Evolutionary conservation across 768 basidiomycete species (phyloP).

Genomic region (Tulasnella calospora): DNA sequence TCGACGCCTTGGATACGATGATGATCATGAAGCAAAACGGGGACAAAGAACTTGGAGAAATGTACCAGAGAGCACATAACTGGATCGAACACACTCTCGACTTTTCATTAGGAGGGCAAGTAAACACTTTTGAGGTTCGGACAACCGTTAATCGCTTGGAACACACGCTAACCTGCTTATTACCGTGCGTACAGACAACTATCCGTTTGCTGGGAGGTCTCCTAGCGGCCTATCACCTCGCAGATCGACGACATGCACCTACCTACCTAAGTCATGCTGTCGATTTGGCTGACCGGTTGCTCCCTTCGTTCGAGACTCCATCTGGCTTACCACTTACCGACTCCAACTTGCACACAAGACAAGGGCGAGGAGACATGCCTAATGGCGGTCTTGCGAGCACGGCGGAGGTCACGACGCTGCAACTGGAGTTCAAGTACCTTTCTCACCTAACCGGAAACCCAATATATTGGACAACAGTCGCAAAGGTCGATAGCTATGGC

Average conservation of each 20-base stretch:
- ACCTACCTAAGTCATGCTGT: constrained; percentile 70
- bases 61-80: constrained; percentile 67
- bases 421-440: constrained; percentile 90
- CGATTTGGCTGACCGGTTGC: constrained; percentile 81
- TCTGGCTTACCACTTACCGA: constrained; percentile 76
- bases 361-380: constrained; percentile 57
- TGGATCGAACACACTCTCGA: constrained; percentile 69
- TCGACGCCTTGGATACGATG: constrained; percentile 84
- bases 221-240: constrained; percentile 77
- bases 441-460: constrained; percentile 69
- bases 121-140: constrained; percentile 87
- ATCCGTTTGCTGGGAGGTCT: constrained; percentile 90
- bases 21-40: constrained; percentile 56
- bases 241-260: constrained; percentile 47
- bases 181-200: constrained; percentile 57
- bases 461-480: constrained; percentile 74
- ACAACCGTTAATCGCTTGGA: background rate
- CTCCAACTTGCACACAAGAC: constrained; percentile 61
- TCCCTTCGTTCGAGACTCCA: constrained; percentile 76
- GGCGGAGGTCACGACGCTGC: constrained; percentile 83
- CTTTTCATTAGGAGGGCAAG: constrained; percentile 72
- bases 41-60: constrained; percentile 55
- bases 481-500: constrained; percentile 46
- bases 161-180: background rate
- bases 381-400: constrained; percentile 64